phyloP scores from a whole-genome alignment of 768 basidiomycete species.

The Podaxis sp. region DNA sequence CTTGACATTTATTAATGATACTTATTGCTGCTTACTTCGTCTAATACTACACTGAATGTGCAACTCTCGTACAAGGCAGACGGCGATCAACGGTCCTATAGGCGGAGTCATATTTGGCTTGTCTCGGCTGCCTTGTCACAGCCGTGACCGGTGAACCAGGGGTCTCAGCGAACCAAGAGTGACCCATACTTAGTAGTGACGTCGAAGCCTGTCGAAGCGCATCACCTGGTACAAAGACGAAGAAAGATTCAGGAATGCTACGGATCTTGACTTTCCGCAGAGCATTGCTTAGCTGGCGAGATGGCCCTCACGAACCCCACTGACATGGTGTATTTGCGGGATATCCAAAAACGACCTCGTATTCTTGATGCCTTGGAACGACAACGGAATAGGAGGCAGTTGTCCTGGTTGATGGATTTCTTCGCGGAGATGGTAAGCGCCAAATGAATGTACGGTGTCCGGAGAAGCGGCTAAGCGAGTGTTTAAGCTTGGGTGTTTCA shows the following conservation, averaged over 20 bases:
- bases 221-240: not conserved
- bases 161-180: no score
- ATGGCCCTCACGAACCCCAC: not conserved
- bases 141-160: no score
- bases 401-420: slow-evolving; percentile 5
- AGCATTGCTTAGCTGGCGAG: not conserved
- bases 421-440: slow-evolving; percentile 8
- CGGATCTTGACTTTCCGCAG: not conserved
- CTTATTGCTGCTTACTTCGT: no score
- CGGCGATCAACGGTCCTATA: no score
- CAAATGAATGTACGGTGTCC: not conserved
- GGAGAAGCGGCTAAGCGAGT: not conserved
- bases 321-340: not conserved
- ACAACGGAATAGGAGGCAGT: not conserved
- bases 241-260: not conserved
- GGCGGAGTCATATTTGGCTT: no score
- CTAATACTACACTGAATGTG: no score
- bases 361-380: not conserved
- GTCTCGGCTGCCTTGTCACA: no score
- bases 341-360: not conserved
- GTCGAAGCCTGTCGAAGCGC: not conserved
- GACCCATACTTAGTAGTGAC: not conserved
- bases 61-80: no score
- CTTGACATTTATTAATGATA: no score
- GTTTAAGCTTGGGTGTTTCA: slow-evolving; percentile 1